Evolutionary conservation across 1,284 basidiomycete species (phyloP).

Genomic region (Amylostereum chailletii): DNA sequence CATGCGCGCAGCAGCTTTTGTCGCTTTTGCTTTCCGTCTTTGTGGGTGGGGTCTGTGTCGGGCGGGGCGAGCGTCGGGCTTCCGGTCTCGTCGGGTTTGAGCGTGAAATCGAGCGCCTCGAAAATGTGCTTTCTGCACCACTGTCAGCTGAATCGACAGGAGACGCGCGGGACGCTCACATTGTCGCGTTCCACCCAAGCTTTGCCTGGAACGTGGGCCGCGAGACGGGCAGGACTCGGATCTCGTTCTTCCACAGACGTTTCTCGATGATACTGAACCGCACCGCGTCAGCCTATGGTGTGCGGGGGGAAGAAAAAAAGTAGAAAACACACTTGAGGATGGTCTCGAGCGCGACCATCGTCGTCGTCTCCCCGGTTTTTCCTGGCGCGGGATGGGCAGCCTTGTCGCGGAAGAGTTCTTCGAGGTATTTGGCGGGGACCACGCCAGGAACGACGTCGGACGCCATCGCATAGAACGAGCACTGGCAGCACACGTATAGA

Average conservation of each 20-base stretch:
- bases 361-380: constrained; percentile 38
- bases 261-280: constrained; percentile 57
- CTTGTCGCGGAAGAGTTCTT: constrained; percentile 33
- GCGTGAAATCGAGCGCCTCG: constrained; percentile 46
- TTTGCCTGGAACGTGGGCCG: constrained; percentile 51
- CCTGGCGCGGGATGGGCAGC: constrained; percentile 28
- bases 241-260: constrained; percentile 62
- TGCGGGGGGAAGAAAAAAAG: background rate
- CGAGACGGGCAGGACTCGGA: constrained; percentile 42
- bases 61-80: constrained; percentile 43
- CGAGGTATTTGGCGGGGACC: constrained; percentile 44
- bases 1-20: constrained; percentile 64
- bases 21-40: constrained; percentile 41
- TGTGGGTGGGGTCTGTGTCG: constrained; percentile 33
- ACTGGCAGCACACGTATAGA: constrained; percentile 76
- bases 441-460: constrained; percentile 66
- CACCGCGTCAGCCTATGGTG: background rate
- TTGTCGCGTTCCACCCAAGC: constrained; percentile 53
- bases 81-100: constrained; percentile 23
- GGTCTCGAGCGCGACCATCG: constrained; percentile 55
- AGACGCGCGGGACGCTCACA: constrained; percentile 34
- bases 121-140: constrained; percentile 42
- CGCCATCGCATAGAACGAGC: constrained; percentile 60
- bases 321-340: constrained; percentile 45
- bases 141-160: background rate